Conservation (phyloP, 179 eudicot genomes). For the Sideroxylon spinosum region DNA sequence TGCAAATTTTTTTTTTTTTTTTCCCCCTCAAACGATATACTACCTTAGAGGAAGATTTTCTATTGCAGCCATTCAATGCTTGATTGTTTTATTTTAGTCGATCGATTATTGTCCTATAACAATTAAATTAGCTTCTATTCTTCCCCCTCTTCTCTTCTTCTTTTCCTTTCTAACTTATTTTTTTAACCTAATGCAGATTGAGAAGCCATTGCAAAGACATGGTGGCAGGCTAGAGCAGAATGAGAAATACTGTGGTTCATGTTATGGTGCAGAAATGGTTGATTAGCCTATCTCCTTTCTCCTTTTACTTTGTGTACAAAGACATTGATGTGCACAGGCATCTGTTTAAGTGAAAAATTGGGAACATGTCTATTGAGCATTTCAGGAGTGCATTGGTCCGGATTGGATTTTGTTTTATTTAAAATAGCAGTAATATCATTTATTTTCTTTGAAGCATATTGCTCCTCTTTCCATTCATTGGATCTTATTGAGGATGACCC, state of each 20-base stretch:
- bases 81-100: not conserved
- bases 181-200: conserved; percentile 44
- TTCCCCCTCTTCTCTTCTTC: too few relatives aligned
- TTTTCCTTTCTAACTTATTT: too few relatives aligned
- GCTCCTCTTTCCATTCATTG: not conserved
- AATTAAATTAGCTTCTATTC: not conserved
- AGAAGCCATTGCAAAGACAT: conserved; percentile 89
- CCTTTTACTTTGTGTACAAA: not conserved
- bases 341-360: not conserved
- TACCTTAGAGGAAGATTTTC: not conserved
- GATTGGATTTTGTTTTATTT: not conserved
- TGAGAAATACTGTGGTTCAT: conserved; percentile 95
- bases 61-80: not conserved
- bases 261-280: conserved; percentile 94
- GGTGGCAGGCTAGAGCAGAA: conserved; percentile 91
- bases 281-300: conserved; percentile 5
- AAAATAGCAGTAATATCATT: not conserved
- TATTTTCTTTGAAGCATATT: not conserved
- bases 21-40: not conserved
- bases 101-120: not conserved
- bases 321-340: not conserved
- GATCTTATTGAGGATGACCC: not conserved
- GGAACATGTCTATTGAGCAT: not conserved
- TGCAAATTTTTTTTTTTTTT: not conserved
- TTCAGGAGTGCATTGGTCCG: not conserved